Percentiles rank a stretch among this genome's conserved stretches.
Evolutionary conservation across 768 basidiomycete species (phyloP).

Genomic region (Lyophyllum shimeji): DNA sequence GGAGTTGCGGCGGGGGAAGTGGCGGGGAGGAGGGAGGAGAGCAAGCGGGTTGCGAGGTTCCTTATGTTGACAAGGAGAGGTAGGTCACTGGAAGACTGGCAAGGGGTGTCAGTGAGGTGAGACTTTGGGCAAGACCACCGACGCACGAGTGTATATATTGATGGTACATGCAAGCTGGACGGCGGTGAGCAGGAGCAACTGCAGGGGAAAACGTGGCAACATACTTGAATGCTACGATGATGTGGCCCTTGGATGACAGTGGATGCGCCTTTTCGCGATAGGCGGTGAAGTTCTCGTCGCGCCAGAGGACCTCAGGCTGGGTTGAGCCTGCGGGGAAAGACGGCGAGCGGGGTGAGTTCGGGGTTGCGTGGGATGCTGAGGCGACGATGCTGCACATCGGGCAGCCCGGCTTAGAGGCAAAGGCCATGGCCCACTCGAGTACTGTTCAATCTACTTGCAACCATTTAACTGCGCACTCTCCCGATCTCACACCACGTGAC

Average conservation of each 20-base stretch:
- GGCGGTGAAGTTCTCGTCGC: slow-evolving; percentile 74
- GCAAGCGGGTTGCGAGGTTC: slow-evolving; percentile 55
- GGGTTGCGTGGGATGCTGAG: slow-evolving; percentile 44
- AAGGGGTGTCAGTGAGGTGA: slow-evolving; percentile 10
- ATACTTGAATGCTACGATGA: slow-evolving; percentile 77
- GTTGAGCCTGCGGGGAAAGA: slow-evolving; percentile 45
- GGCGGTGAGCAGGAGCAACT: slow-evolving; percentile 2
- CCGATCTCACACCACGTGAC: slow-evolving; percentile 13
- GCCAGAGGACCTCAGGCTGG: slow-evolving; percentile 66
- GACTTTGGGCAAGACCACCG: slow-evolving; percentile 1
- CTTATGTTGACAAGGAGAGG: slow-evolving; percentile 67
- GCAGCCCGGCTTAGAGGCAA: slow-evolving; percentile 66
- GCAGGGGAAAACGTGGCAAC: slow-evolving; percentile 22
- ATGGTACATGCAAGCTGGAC: slow-evolving; percentile 72
- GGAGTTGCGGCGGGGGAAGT: slow-evolving; percentile 35
- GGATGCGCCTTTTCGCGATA: slow-evolving; percentile 71
- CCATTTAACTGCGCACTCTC: not conserved
- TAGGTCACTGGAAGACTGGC: slow-evolving; percentile 71
- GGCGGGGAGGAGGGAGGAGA: slow-evolving; percentile 43
- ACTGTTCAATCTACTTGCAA: not conserved
- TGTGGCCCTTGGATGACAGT: slow-evolving; percentile 70
- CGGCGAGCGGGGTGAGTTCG: slow-evolving; percentile 44
- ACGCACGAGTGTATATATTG: slow-evolving; percentile 71
- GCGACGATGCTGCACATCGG: slow-evolving; percentile 77
- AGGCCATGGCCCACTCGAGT: slow-evolving; percentile 37